Evolutionary conservation across 768 basidiomycete genomes (phyloP), one percentile per base, ranked within the genome.

Genomic region (Zangia roseola): DNA sequence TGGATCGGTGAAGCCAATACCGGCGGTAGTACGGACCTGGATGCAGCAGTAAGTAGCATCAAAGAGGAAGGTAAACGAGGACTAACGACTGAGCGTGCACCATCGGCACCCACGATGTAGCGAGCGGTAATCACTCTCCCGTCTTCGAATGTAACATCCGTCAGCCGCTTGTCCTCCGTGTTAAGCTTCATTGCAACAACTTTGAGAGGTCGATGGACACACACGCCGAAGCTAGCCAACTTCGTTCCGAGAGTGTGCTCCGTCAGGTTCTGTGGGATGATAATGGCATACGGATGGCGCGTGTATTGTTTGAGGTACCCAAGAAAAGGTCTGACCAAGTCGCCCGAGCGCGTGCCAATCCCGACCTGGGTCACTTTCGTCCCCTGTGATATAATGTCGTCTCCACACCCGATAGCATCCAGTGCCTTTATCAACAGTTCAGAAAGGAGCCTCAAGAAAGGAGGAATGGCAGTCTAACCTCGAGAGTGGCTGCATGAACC

Each of bases 81-180:
- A 61, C 68, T 34, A 57, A 78, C 80, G 10, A 64, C 57, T 1
- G 79, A 81, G 46, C 59, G 69, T 7, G 75, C 65, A 10, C 81
- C 81, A 55, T 82, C 79, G 4, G 80, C 77, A 26, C 76, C 80
- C 25, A 81, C 56, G 2, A 81, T 73, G 55, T 78, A 80, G 31
- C 66, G 71, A 8, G 79, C 65, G 3, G 63, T 69, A 16, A 80
- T 62, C 10, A 68, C 59, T 36, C 67, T 67, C 1, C 79, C 79
- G 24, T 72, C 70, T 21, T 81, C 76, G 48, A 82, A 81, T 0
- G 57, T 46, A 7, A 79, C 77, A 10, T 77, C 69, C 4, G 61
- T 67, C 20, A 73, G 39, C n/a, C 56, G 57, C 1, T 38, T 2
- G 24, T 72, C 67, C 19, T 56, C 51, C 6, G 58, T 35, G 37